Evolutionary conservation across 495 filamentous ascomycete species (phyloP), one percentile per base, ranked within the genome.

Genomic region (Trichoderma reesei): DNA sequence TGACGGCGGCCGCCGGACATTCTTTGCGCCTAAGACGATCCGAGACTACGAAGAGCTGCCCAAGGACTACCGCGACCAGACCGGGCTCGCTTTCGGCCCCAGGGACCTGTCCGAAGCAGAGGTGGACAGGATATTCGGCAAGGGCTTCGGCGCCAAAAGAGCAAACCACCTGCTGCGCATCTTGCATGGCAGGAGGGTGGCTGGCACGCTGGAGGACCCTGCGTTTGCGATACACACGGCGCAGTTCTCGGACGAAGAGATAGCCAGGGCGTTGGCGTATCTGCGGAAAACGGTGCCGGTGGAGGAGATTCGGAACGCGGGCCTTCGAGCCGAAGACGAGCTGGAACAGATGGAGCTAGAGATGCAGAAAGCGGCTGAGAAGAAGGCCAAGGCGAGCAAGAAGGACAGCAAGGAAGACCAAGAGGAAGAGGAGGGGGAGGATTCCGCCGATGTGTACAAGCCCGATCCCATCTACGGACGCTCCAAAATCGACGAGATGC

Each of bases 171-270:
- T 92, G 16, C 74, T 96, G 5, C 75, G 76, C 36, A 81, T 90
- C 39, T 75, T 95, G 2, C 90, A 96, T 69, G 84, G 83, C 34
- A 84, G 90, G 56, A 85, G 92, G 26, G 77, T 90, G 13, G 82
- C 85, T 11, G 92, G 92, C 20, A 91, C 90, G 0, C 79, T 93
- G 9, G 86, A 91, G 46, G 80, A 79, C 74, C 82, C 74, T 11
- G 63, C 26, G 26, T 66, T 77, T 14, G 60, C 67, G 42, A 63
- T 65, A 46, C 72, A 75, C 44, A 75, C 74, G 8, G 67, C 63
- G 5, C 38, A 39, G 5, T 82, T 76, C 48, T 68, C 70, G 37
- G 66, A 69, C 1, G 26, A 63, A 16, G 70, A 78, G 61, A 67
- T 68, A 18, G 73, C 80, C 31, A 75, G 69, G 46, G 91, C 81